Conservation (phyloP, 2,329 filamentous ascomycete species). For the Coniochaeta ligniaria region DNA sequence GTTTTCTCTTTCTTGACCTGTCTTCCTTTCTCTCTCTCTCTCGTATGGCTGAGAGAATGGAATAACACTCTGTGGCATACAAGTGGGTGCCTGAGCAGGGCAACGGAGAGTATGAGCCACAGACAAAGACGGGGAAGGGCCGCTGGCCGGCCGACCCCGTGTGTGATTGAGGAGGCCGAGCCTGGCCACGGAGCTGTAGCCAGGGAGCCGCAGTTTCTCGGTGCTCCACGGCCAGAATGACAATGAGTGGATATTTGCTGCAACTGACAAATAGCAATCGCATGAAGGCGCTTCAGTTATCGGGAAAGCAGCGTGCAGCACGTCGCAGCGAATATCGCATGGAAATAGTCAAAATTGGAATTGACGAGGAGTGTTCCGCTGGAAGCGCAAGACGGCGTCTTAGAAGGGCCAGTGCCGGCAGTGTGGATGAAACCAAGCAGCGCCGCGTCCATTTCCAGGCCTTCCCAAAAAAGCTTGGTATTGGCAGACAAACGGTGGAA, state of each 20-base stretch:
- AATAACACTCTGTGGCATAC: too few relatives aligned
- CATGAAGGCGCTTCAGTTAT: background rate
- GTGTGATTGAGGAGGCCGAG: background rate
- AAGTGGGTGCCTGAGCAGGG: background rate
- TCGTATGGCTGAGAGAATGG: too few relatives aligned
- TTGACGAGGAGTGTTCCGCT: background rate
- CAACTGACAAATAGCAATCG: background rate
- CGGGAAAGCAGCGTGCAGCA: background rate
- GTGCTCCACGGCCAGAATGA: background rate
- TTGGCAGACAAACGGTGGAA: background rate
- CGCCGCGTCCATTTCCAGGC: background rate
- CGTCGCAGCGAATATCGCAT: background rate
- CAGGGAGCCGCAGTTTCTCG: background rate
- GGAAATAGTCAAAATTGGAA: background rate
- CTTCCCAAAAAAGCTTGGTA: background rate
- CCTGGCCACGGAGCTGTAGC: background rate
- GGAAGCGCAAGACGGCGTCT: background rate
- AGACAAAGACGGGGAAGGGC: background rate
- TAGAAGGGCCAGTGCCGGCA: background rate
- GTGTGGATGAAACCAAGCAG: slow-evolving; percentile 2
- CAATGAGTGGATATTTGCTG: background rate
- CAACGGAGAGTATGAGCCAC: background rate
- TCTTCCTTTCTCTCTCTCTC: too few relatives aligned
- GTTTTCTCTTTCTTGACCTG: too few relatives aligned
- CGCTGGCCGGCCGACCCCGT: background rate